Evolutionary conservation across 345 rosid species (phyloP).

Genomic region (Bretschneidera sinensis): DNA sequence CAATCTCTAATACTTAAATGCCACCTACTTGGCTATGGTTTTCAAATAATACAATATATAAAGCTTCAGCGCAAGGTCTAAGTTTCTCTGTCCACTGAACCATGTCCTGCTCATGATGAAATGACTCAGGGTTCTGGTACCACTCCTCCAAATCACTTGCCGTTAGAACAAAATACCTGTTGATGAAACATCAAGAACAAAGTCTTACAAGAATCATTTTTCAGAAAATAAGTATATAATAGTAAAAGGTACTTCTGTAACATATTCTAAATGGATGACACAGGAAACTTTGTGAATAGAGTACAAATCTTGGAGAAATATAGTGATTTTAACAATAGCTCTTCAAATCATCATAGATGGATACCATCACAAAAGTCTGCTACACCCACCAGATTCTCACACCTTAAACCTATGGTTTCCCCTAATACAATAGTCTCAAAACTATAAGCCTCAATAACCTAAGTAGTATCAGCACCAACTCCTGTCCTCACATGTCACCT

Average conservation of each 20-base stretch:
- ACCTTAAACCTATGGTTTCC: too few relatives aligned
- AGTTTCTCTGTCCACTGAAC: conserved; percentile 97
- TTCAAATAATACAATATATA: conserved; percentile 94
- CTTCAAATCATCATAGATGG: background rate
- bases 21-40: conserved; percentile 87
- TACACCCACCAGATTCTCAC: too few relatives aligned
- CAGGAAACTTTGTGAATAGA: background rate
- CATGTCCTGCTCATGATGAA: conserved; percentile 99
- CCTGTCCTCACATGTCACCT: too few relatives aligned
- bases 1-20: conserved; percentile 14
- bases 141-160: conserved; percentile 85
- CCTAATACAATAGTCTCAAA: too few relatives aligned
- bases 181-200: conserved; percentile 21
- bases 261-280: too few relatives aligned
- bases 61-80: conserved; percentile 97
- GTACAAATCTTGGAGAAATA: background rate
- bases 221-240: too few relatives aligned
- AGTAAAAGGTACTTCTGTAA: too few relatives aligned
- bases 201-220: too few relatives aligned
- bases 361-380: too few relatives aligned
- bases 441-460: too few relatives aligned
- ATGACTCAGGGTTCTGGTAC: conserved; percentile 91
- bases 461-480: too few relatives aligned
- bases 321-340: background rate
- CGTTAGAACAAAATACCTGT: conserved; percentile 93